phyloP scores from a whole-genome alignment of 2,329 filamentous ascomycete species.

The Tolypocladium album region DNA sequence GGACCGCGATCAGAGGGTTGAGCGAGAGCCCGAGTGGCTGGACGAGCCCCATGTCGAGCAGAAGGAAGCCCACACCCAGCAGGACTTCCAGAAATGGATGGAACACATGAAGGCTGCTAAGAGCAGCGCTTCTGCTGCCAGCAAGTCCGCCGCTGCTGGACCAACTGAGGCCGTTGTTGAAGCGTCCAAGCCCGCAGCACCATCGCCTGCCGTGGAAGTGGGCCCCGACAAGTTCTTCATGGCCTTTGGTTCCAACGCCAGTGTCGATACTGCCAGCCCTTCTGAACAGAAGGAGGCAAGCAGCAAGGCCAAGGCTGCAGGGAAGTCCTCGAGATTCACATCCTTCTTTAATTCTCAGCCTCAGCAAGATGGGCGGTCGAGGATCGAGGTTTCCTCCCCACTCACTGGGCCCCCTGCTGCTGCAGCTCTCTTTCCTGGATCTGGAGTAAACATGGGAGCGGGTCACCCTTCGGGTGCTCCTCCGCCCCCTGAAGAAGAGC shows the following conservation, averaged over 20 bases:
- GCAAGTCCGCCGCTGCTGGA: slow-evolving; percentile 21
- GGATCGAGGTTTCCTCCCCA: slow-evolving; percentile 37
- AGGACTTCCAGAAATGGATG: slow-evolving; percentile 93
- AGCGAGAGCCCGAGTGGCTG: slow-evolving; percentile 87
- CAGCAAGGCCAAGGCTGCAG: slow-evolving; percentile 42
- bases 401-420: slow-evolving; percentile 18
- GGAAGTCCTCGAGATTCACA: slow-evolving; percentile 75
- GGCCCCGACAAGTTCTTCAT: slow-evolving; percentile 72
- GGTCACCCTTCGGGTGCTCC: neutral
- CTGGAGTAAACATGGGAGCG: neutral
- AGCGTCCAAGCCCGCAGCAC: slow-evolving; percentile 41
- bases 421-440: slow-evolving; percentile 1
- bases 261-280: slow-evolving; percentile 39
- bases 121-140: slow-evolving; percentile 19
- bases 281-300: slow-evolving; percentile 33
- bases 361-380: slow-evolving; percentile 40
- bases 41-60: slow-evolving; percentile 63
- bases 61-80: slow-evolving; percentile 64
- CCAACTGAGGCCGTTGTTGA: slow-evolving; percentile 27
- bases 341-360: slow-evolving; percentile 51
- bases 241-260: slow-evolving; percentile 32
- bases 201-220: slow-evolving; percentile 52
- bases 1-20: slow-evolving; percentile 48
- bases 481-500: slow-evolving; percentile 51
- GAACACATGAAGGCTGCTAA: slow-evolving; percentile 72